Evolutionary conservation across 371 early-diverging fungal species (phyloP), one percentile per base, ranked within the genome.

Genomic region (Choanephora cucurbitarum): DNA sequence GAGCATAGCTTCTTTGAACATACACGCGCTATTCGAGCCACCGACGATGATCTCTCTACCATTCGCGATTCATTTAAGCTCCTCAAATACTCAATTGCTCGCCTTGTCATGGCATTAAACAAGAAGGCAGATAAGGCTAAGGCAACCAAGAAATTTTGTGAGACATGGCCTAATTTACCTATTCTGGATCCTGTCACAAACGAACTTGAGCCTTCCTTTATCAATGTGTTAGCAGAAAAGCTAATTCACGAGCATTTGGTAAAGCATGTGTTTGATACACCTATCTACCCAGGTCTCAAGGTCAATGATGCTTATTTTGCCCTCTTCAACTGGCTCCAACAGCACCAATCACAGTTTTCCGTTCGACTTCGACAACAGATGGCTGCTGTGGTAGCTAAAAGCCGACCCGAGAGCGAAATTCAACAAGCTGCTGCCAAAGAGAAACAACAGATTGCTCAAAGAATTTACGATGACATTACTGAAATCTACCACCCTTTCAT

Each of bases 31-130:
- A 75, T 84, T 43, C 79, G 82, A 17, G 81, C 85, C 15, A 85
- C 85, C 0, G 85, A 85, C 45, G 85, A 85, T 48, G 85, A 85
- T 56, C 68, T 82, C 21, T 80, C 81, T 2, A 85, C 85, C 23
- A 85, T 85, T 58, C 78, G 77, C 9, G 83, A 85, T 49, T 68
- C 75, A 1, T 74, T 85, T 52, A 81, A 80, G 19, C 58, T 79
- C 10, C 63, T 84, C 37, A 84, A 82, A 62, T 81, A 81, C 40
- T 72, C 70, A 0, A 77, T 84, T 52, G 74, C 81, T 15, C 73
- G 77, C n/a, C 46, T 85, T 40, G 66, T 81, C 53, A 75, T 80
- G 76, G 78, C 80, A 23, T 69, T 85, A 19, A 79, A 79, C 65
- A 81, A 73, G 43, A 77, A 74, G 44, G 80, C 75, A 11, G 85